Base-by-base conservation (phyloP, 2,329 filamentous ascomycete species). In the Mollisia scopiformis region DNA sequence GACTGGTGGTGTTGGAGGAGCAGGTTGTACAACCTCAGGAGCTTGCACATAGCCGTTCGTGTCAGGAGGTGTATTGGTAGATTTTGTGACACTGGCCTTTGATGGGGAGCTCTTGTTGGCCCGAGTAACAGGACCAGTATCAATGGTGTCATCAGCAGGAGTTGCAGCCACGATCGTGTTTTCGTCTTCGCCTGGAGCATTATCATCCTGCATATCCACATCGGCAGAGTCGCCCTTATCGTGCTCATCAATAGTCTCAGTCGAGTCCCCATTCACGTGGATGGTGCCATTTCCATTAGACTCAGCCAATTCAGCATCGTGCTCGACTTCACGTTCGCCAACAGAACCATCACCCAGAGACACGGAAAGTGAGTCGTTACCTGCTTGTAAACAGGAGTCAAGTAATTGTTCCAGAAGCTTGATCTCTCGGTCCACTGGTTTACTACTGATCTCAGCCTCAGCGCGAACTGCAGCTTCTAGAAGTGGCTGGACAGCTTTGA, bases 361-460 rank as follows among this genome's bases (percentile, higher is more conserved):
- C 64, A 69, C 57, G 10, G 77, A 72, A 76, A 83, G 64, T 72
- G 81, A 76, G 76, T 69, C 68, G 21, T 61, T 58, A 14, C 63
- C 59, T 43, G 62, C 77, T 75, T 83, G 86, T 70, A 91, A 78
- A 67, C 88, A 88, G 41, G 84, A 82, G 62, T 92, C 88, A 6
- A 95, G 78, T 66, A 94, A 84, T 52, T 80, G 79, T 68, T 95
- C 91, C 7, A 97, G 79, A 69, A 95, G 89, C 66, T 86, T 86
- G 39, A 91, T 79, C 58, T 93, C 83, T 51, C 83, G 83, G 55
- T 93, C 89, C 49, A 87, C 85, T 0, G 90, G 81, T 69, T 88
- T 89, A 55, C 88, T 84, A 54, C 84, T 88, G 43, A 96, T 82
- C 62, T 95, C 91, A n/a, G 91, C 88, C 74, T 98, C 94, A 57